Evolutionary conservation across 176 grass and related monocot species (phyloP).

Genomic region (Aegilops sharonensis): DNA sequence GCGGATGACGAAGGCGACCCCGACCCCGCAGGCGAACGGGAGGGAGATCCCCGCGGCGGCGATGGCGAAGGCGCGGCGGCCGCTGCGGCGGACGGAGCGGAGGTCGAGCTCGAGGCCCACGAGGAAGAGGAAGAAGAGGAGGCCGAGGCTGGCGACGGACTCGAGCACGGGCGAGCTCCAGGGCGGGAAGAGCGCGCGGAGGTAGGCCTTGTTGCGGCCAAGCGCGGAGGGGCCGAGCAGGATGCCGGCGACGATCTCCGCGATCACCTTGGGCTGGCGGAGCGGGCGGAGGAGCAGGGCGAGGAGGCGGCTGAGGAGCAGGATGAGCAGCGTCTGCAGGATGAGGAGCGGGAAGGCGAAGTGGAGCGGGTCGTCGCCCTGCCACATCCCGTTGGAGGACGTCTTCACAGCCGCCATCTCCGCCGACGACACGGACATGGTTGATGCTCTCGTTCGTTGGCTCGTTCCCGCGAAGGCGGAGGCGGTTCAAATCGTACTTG

Average conservation of each 20-base stretch:
- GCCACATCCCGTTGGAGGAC: slow-evolving; percentile 81
- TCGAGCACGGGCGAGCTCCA: slow-evolving; percentile 90
- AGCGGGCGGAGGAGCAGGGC: slow-evolving; percentile 74
- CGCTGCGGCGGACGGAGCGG: slow-evolving; percentile 55
- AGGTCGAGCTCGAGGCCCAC: slow-evolving; percentile 86
- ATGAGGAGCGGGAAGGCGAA: slow-evolving; percentile 83
- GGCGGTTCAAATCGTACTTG: neutral
- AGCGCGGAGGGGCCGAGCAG: slow-evolving; percentile 74
- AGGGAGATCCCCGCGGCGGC: slow-evolving; percentile 60
- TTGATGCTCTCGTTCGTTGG: neutral
- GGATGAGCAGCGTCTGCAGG: slow-evolving; percentile 61
- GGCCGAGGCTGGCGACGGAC: slow-evolving; percentile 74
- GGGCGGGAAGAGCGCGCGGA: slow-evolving; percentile 55
- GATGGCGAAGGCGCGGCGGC: slow-evolving; percentile 63
- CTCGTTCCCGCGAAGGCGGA: neutral
- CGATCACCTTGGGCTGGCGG: slow-evolving; percentile 88
- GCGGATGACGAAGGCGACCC: slow-evolving; percentile 63
- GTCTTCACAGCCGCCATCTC: slow-evolving; percentile 69
- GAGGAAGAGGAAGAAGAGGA: slow-evolving; percentile 93
- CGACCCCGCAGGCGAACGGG: slow-evolving; percentile 76
- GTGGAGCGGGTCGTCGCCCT: slow-evolving; percentile 85
- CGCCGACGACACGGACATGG: slow-evolving; percentile 16
- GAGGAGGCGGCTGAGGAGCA: slow-evolving; percentile 61
- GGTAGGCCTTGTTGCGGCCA: slow-evolving; percentile 66
- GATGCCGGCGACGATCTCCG: slow-evolving; percentile 84